Base-by-base conservation (phyloP, 1,284 basidiomycete species). In the Anthracocystis walkeri region DNA sequence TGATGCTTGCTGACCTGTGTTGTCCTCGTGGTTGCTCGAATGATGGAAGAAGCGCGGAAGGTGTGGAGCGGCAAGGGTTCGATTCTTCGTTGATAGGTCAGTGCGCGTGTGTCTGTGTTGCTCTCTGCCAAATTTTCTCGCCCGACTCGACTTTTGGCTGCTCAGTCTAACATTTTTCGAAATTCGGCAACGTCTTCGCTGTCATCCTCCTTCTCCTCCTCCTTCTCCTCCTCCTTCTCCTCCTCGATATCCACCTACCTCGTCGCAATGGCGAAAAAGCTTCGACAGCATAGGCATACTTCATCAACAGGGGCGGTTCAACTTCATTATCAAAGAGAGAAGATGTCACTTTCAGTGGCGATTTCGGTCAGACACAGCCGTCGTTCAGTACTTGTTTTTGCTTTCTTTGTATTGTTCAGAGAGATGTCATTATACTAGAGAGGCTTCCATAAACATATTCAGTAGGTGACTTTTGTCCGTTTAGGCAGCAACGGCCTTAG, bases 401-500 rank as follows among this genome's bases (percentile, higher is more conserved):
- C 5, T 27, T 40, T 14, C 46, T 41, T 44, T 58, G 23, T 49
- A 62, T 67, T 58, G 58, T 61, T 57, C 58, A 51, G 23, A 38
- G 35, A 45, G 21, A 45, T 14, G n/a, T 48, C 46, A 18, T 29
- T 23, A 18, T 29, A 31, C 11, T 46, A 8, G 31, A 29, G 21
- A 46, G 18, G 38, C 58, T 62, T 20, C 21, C 51, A 14, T 41
- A 6, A 27, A 10, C 7, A 18, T n/a, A 35, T 18, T 60, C 12
- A 12, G 12, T 14, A 16, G 35, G 35, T 38, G 35, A 12, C 18
- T 29, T 20, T 6, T 4, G n/a, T 41, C 31, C 35, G 3, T 38
- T 56, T 41, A 75, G 14, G 66, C 72, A n/a, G 66, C 66, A 41
- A 75, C 66, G 11, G 55, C 51, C 20, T 35, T 45, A 27, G 72